Evolutionary conservation across 1,284 basidiomycete species (phyloP), one percentile per base, ranked within the genome.

Genomic region (Mrakiaceae sp.): DNA sequence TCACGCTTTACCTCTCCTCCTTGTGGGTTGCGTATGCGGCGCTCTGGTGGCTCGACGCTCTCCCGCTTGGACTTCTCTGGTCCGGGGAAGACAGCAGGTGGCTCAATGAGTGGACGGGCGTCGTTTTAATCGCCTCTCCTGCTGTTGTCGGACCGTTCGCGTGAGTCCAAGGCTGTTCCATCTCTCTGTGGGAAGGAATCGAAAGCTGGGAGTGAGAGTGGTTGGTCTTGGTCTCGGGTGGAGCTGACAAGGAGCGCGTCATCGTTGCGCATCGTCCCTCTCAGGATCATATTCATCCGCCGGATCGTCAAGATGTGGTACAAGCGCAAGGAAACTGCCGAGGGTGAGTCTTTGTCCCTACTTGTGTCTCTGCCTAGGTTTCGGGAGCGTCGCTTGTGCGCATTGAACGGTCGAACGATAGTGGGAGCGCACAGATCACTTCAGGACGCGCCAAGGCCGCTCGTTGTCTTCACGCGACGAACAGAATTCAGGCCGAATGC

Each of bases 221-320:
- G 12, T 14, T 4, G 14, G 7, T 10, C 42, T 47, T 44, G 40
- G 27, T 51, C 62, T 48, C 2, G 27, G 10, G 49, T 43, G 11
- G 4, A 5, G 16, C 53, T 55, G 27, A 43, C 40, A 43, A 10
- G 7, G 5, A 39, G 5, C 52, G 16, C 4, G 9, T 49, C 47
- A 52, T 47, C 52, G 5, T 58, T 40, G 40, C 49, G 14, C 40
- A 11, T 46, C 51, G 4, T 42, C n/a, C 71, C 47, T 68, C 49
- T 27, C 71, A 95, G 93, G 48, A 87, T 96, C 62, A 78, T 93
- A 65, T 87, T 87, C 70, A 83, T 88, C 4, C 83, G 93, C 56
- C 80, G 90, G 39, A 84, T 95, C 59, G 84, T 95, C 56, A 86
- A 90, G 70, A 81, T 88, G 70, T 93, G 88, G 87, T 98, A 94